Evolutionary conservation across 768 basidiomycete species (phyloP).

Genomic region (Tricholoma terreum): DNA sequence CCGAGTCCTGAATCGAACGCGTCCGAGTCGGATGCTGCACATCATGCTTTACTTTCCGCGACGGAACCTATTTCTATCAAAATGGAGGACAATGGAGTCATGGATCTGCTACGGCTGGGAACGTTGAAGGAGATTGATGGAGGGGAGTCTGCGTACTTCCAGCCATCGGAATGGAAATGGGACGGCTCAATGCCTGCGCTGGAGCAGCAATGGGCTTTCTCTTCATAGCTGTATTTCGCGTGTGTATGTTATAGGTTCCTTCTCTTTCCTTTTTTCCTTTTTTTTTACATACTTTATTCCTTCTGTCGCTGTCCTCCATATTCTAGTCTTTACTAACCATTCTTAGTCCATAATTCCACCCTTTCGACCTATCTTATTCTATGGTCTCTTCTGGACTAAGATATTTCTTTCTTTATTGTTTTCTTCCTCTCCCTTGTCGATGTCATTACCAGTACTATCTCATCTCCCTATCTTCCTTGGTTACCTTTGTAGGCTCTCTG

Average conservation of each 20-base stretch:
- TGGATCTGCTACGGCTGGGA: slow-evolving; percentile 55
- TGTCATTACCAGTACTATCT: slow-evolving; percentile 20
- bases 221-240: slow-evolving; percentile 39
- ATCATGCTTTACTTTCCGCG: slow-evolving; percentile 39
- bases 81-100: slow-evolving; percentile 42
- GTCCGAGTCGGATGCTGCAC: slow-evolving; percentile 54
- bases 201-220: slow-evolving; percentile 73
- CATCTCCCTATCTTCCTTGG: slow-evolving; percentile 36
- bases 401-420: slow-evolving; percentile 18
- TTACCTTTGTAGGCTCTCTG: slow-evolving; percentile 45
- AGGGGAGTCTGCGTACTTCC: slow-evolving; percentile 70
- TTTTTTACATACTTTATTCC: slow-evolving; percentile 12
- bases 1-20: slow-evolving; percentile 69
- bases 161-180: slow-evolving; percentile 66
- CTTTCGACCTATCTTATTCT: slow-evolving; percentile 30
- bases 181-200: slow-evolving; percentile 61
- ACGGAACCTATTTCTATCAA: slow-evolving; percentile 41
- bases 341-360: slow-evolving; percentile 17
- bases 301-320: slow-evolving; percentile 11
- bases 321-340: slow-evolving; percentile 3
- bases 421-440: slow-evolving; percentile 18
- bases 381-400: slow-evolving; percentile 42
- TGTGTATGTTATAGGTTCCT: slow-evolving; percentile 31
- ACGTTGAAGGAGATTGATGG: slow-evolving; percentile 71
- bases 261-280: slow-evolving; percentile 27